Evolutionary conservation across 768 basidiomycete genomes (phyloP).

Genomic region (Hortiboletus flavorubellus): DNA sequence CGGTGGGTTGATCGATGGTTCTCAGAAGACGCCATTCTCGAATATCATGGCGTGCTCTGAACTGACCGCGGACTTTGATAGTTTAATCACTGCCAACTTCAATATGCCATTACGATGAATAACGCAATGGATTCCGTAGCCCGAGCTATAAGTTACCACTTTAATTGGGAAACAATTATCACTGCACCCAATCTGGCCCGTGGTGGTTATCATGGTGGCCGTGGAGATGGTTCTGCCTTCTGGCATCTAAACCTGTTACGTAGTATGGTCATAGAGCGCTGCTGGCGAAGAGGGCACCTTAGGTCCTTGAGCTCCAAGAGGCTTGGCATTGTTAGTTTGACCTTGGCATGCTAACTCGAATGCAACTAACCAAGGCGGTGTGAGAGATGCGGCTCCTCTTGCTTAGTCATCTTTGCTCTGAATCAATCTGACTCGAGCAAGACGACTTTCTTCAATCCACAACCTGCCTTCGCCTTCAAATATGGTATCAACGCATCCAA

Average conservation of each 20-base stretch:
- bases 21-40: neutral
- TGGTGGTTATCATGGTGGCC: neutral
- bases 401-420: conserved; percentile 23
- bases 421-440: neutral
- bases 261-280: neutral
- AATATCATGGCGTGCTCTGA: neutral
- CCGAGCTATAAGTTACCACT: neutral
- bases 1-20: neutral
- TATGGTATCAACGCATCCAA: conserved; percentile 32
- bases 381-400: neutral
- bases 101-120: neutral
- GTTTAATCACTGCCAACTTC: neutral
- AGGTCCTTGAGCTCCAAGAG: too few species aligned
- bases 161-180: neutral
- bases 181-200: neutral
- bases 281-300: neutral
- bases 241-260: neutral
- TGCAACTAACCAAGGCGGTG: too few species aligned
- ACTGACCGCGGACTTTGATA: neutral
- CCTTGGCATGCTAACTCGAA: too few species aligned
- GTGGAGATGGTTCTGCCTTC: neutral
- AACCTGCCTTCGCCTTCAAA: neutral
- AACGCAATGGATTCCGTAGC: neutral
- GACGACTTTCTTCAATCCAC: conserved; percentile 7
- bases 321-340: too few species aligned